Base-by-base conservation (phyloP, 306 rosid species). In the Rosa multiflora region DNA sequence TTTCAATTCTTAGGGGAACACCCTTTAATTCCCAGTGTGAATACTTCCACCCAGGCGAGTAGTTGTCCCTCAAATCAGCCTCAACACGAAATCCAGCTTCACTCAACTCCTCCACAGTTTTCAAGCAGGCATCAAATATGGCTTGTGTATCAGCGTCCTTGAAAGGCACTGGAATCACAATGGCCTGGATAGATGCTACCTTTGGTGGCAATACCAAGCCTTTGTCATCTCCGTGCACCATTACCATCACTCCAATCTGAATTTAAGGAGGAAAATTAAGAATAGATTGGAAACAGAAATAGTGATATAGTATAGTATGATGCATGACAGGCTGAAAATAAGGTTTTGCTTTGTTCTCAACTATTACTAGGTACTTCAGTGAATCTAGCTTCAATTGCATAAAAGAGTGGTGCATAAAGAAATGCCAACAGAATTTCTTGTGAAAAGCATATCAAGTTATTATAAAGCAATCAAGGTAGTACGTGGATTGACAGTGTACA, bases 11-110 rank as follows among this genome's bases (percentile, higher is more conserved):
- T 53, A 96, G 85, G 73, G 99, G 98, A 90, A 96, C 98, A 47
- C 99, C 99, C 77, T 93, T 96, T 98, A 96, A 85, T 86, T 96
- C 99, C 99, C 99, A 96, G 73, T 96, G 82, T 29, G 99, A 93
- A 82, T 96, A 96, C 88, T 96, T 96, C 98, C 99, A 95, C 52
- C 98, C 99, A 15, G 97, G 99, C 67, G 97, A 91, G 46, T 95
- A 91, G 82, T 95, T 95, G 73, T 95, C 98, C 47, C 99, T 85
- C 18, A 82, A 68, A 76, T 95, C 99, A 64, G 93, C 86, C 84
- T 95, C 97, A 11, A 92, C 96, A 26, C 90, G 98, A 75, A 95
- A 83, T 21, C 97, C 99, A 52, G 93, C 93, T 83, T 83, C 83
- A 15, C 67, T 83, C 83, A 93, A 87, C 42, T 82, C 32, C 80